Evolutionary conservation across 129 eudicot genomes (phyloP).

Genomic region (Flaveria ramosissima): DNA sequence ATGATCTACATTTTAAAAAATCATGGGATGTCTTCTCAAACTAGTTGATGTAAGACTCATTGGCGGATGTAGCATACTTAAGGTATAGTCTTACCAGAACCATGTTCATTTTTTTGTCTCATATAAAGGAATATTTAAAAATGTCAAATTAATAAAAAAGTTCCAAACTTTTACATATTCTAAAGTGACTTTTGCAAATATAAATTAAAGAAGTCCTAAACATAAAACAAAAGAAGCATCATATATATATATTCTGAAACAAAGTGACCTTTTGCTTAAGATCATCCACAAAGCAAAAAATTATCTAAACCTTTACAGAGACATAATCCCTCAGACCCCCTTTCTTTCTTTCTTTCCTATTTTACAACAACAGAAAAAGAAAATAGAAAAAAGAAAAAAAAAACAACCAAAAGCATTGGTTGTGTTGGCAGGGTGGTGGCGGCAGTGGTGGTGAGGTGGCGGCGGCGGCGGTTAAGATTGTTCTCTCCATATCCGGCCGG

Average conservation of each 20-base stretch:
- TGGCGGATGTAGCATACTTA: too few relatives aligned
- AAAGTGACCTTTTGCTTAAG: conserved; percentile 25
- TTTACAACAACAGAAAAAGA: conserved; percentile 11
- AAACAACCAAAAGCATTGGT: conserved; percentile 1
- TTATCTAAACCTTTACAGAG: conserved; percentile 38
- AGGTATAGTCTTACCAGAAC: neutral
- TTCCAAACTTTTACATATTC: conserved; percentile 1
- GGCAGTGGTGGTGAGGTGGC: neutral
- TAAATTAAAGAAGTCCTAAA: neutral
- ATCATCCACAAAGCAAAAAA: conserved; percentile 34
- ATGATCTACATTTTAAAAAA: too few relatives aligned
- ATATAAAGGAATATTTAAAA: too few relatives aligned
- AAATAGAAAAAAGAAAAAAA: neutral
- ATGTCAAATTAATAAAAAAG: neutral
- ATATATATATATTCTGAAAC: conserved; percentile 29
- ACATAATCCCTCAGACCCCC: conserved; percentile 28
- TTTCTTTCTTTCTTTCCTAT: conserved; percentile 38
- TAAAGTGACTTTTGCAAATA: neutral
- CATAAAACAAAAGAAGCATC: neutral
- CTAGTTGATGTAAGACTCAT: too few relatives aligned
- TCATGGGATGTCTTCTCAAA: too few relatives aligned
- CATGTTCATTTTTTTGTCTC: neutral
- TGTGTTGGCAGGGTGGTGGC: neutral
- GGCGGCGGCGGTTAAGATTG: conserved; percentile 25
- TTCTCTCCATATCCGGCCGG: conserved; percentile 73